Conservation (phyloP, 2,329 filamentous ascomycete species). For the Penicillium polonicum region DNA sequence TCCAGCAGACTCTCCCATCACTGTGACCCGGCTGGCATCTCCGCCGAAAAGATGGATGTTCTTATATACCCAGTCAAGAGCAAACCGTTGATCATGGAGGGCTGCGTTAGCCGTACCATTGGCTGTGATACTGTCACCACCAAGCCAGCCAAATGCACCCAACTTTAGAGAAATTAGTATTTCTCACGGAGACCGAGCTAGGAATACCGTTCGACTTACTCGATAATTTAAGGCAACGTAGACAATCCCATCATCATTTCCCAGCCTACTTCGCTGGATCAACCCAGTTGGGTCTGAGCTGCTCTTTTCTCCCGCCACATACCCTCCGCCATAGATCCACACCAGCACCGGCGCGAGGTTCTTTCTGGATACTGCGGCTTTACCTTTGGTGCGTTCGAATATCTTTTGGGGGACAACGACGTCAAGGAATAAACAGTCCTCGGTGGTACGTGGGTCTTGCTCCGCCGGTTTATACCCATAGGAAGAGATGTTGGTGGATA, state of each 20-base stretch:
- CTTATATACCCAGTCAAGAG: slow-evolving; percentile 57
- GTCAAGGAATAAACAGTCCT: slow-evolving; percentile 42
- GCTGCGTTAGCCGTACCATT: slow-evolving; percentile 51
- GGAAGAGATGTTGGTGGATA: slow-evolving; percentile 23
- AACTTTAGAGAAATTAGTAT: slow-evolving; percentile 29
- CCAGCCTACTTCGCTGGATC: slow-evolving; percentile 43
- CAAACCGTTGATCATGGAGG: slow-evolving; percentile 55
- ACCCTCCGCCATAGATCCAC: slow-evolving; percentile 54
- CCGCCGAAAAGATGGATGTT: slow-evolving; percentile 58
- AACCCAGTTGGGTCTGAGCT: slow-evolving; percentile 40
- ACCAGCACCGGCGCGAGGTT: slow-evolving; percentile 36
- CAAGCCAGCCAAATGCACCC: slow-evolving; percentile 51
- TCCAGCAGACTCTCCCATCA: slow-evolving; percentile 49
- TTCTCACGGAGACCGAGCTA: neutral
- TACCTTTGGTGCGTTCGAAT: slow-evolving; percentile 28
- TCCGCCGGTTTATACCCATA: slow-evolving; percentile 18
- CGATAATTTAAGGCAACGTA: slow-evolving; percentile 52
- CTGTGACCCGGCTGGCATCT: slow-evolving; percentile 50
- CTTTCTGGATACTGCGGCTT: slow-evolving; percentile 5
- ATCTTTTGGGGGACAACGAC: slow-evolving; percentile 36
- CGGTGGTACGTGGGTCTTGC: slow-evolving; percentile 29
- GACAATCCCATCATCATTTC: slow-evolving; percentile 43
- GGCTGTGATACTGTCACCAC: slow-evolving; percentile 45
- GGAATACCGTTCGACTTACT: slow-evolving; percentile 19
- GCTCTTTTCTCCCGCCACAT: slow-evolving; percentile 42